These are phyloP conservation scores for Ceriops zippeliana DNA, from an alignment of 345 rosid species.

Conservation along the genomic window DNA sequence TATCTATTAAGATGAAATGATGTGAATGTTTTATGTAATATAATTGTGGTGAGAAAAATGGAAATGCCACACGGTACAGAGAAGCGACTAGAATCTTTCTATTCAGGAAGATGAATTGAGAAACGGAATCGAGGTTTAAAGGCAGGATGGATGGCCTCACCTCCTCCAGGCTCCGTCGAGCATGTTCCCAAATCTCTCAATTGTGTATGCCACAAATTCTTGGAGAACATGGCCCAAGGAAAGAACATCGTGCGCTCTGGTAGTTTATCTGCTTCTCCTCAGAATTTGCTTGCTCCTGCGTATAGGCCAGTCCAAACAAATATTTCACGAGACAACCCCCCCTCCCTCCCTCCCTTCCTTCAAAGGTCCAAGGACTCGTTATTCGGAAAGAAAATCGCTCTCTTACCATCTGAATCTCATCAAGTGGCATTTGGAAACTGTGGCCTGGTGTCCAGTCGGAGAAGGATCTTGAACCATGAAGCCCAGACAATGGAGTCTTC, in stretches of 20 bases:
- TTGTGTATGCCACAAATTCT: constrained; percentile 39
- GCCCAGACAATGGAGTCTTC: too few relatives aligned
- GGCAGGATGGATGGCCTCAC: not conserved
- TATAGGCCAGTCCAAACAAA: not conserved
- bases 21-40: too few relatives aligned
- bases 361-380: not conserved
- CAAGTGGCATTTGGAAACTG: constrained; percentile 61
- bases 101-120: not conserved
- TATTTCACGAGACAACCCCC: constrained; percentile 9
- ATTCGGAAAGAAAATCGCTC: constrained; percentile 10
- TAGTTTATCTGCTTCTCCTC: constrained; percentile 69
- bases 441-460: constrained; percentile 51
- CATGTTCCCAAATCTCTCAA: constrained; percentile 54
- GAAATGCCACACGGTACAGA: too few relatives aligned
- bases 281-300: constrained; percentile 7
- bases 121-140: constrained; percentile 6
- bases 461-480: constrained; percentile 73
- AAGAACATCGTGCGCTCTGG: constrained; percentile 87
- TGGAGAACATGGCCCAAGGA: constrained; percentile 31
- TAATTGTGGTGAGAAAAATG: too few relatives aligned
- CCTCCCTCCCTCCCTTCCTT: not conserved
- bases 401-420: constrained; percentile 73
- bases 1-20: too few relatives aligned
- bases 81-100: too few relatives aligned
- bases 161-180: too few relatives aligned